Evolutionary conservation across 148 eudicot genomes (phyloP), one percentile per base, ranked within the genome.

Genomic region (Cornus florida): DNA sequence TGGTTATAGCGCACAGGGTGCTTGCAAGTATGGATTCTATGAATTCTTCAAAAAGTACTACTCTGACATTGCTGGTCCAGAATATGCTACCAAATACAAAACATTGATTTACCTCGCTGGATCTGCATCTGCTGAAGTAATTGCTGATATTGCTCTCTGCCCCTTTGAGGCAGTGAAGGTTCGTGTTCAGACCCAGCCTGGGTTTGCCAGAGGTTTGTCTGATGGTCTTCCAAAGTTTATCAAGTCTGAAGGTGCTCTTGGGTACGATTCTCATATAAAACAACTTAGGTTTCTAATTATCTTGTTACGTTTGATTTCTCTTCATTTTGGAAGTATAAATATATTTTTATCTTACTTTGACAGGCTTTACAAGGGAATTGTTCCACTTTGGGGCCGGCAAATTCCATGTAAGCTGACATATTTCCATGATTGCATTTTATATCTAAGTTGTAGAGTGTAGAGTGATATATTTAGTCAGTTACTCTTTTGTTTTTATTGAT

Each of bases 351-450:
- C 72, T 50, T 72, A 11, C 65, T 65, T 75, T 74, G 60, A 23
- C 87, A 85, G 87, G 82, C 82, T 79, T 67, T 85, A 75, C 80
- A 85, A 85, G 78, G 87, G 87, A 75, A 50, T 85, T 23, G 82
- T 68, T 78, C 87, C 87, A 67, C 87, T 85, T 23, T 85, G 87
- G 87, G 87, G 87, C 64, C 82, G 87, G 62, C 87, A 85, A 70
- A 85, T 85, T 82, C 87, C 87, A 59, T 85, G 87, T 85, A 85
- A 76, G 84, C 33, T 65, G 4, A 1, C 57, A 9, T 67, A 72
- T 56, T 23, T 53, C 35, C 32, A 19, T 67, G 13, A 22, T 80
- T 64, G 23, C 39, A 19, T 43, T 31, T 66, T 46, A 57, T 35
- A 60, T 66, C 23, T 64, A 10, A 60, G 48, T 12, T 46, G 10